Evolutionary conservation across 345 rosid genomes (phyloP), one percentile per base, ranked within the genome.

Genomic region (Balakata baccata): DNA sequence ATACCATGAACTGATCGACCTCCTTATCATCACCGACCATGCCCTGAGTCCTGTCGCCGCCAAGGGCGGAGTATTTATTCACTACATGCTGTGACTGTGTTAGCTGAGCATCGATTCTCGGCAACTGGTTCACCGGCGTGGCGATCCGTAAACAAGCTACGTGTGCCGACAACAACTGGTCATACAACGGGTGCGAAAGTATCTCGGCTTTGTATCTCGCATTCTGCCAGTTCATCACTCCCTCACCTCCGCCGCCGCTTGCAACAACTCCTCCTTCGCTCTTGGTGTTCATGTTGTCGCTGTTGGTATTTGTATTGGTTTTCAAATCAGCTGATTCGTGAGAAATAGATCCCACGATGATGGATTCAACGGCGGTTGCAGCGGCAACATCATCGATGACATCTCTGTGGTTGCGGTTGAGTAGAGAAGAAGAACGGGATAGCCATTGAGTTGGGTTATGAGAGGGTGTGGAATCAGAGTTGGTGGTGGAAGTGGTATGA

Each of bases 1-100:
- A n/a, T 79, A 95, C 99, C 98, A 96, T 91, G 96, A 96, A 96
- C 83, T 93, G 98, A 82, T 93, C 97, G 68, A 96, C 98, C 83
- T 91, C 99, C 77, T 90, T 91, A 45, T 90, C 98, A 70, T 93
- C 99, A 3, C 72, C 81, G 77, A 81, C 91, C 80, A 86, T 62
- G 64, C 85, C 93, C 49, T 87, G 96, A 57, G 69, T 75, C 34
- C 34, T 2, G 41, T 75, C 85, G 34, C 80, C 83, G 7, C 89
- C 91, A 58, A 88, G 75, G 25, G 87, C 81, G 6, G 99, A 90
- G 90, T 93, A 96, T 82, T 96, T 96, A 8, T 88, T 80, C 25
- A 91, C 97, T 34, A 96, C 97, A 43, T 93, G 84, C 81, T 91
- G 99, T 41, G 99, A 93, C 90, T 96, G 96, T 34, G 94, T 96